A percentile compares a stretch with the other conserved stretches of the same genome.
These are phyloP conservation scores for Magnaporthiopsis incrustans DNA, from an alignment of 2,329 filamentous ascomycete genomes.

Conservation along the genomic window DNA sequence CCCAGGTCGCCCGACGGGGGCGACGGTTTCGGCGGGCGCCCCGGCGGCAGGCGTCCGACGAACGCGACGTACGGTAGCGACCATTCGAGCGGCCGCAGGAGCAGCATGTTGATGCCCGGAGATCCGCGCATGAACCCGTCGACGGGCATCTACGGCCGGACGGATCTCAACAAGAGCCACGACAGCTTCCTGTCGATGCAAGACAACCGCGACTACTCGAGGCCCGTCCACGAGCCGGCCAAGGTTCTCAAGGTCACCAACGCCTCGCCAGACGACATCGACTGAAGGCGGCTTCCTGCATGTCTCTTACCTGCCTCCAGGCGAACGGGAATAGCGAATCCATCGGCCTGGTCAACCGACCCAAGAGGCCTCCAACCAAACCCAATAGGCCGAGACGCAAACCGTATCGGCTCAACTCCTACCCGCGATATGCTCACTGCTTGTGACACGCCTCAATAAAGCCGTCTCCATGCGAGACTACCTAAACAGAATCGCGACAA, in stretches of 20 bases:
- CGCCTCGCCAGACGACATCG: conserved; percentile 41
- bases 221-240: conserved; percentile 38
- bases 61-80: conserved; percentile 25
- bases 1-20: conserved; percentile 36
- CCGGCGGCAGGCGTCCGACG: conserved; percentile 2
- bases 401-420: not conserved
- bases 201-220: conserved; percentile 59
- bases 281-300: not conserved
- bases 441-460: not conserved
- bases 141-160: conserved; percentile 45
- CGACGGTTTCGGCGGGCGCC: conserved; percentile 14
- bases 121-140: conserved; percentile 58
- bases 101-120: conserved; percentile 47
- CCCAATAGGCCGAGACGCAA: not conserved
- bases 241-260: conserved; percentile 56
- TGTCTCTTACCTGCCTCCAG: not conserved
- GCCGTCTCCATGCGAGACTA: not conserved
- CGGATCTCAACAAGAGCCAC: conserved; percentile 44
- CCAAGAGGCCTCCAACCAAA: not conserved
- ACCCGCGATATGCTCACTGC: not conserved
- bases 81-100: conserved; percentile 28
- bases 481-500: not conserved
- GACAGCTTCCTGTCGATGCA: conserved; percentile 57
- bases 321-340: not conserved
- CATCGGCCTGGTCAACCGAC: not conserved